Evolutionary conservation across 331 rosid species (phyloP).

Genomic region (Dryas integrifolia): DNA sequence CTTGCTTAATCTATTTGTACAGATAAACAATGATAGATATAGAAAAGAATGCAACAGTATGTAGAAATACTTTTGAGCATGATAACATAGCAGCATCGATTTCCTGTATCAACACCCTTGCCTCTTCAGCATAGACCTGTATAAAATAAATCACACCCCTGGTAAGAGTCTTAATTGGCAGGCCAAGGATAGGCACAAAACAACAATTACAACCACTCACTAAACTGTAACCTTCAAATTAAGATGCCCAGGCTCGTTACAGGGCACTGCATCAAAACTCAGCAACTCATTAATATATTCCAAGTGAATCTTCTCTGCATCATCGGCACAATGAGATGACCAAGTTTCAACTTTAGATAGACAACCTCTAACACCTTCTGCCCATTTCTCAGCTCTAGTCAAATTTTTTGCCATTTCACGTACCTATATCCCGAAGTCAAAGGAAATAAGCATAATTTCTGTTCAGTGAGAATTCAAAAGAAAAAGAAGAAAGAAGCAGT

Average conservation of each 20-base stretch:
- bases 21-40: neutral
- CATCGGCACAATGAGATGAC: conserved; percentile 34
- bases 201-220: conserved; percentile 14
- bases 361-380: conserved; percentile 64
- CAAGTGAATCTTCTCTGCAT: conserved; percentile 50
- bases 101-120: conserved; percentile 55
- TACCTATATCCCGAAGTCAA: conserved; percentile 54
- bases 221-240: conserved; percentile 70
- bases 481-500: conserved; percentile 18
- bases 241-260: conserved; percentile 65
- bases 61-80: conserved; percentile 52
- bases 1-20: neutral
- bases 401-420: conserved; percentile 60
- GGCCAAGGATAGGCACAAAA: conserved; percentile 17
- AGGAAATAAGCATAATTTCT: conserved; percentile 8
- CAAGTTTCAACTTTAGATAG: conserved; percentile 57
- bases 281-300: conserved; percentile 58
- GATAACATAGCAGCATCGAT: conserved; percentile 48
- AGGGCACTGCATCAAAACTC: conserved; percentile 49
- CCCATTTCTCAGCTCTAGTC: conserved; percentile 73
- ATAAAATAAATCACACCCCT: conserved; percentile 10
- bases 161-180: conserved; percentile 10
- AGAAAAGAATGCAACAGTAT: neutral
- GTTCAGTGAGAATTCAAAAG: conserved; percentile 21
- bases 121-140: conserved; percentile 70